Conservation (phyloP, 257 asterid species). For the Solanum pimpinellifolium region DNA sequence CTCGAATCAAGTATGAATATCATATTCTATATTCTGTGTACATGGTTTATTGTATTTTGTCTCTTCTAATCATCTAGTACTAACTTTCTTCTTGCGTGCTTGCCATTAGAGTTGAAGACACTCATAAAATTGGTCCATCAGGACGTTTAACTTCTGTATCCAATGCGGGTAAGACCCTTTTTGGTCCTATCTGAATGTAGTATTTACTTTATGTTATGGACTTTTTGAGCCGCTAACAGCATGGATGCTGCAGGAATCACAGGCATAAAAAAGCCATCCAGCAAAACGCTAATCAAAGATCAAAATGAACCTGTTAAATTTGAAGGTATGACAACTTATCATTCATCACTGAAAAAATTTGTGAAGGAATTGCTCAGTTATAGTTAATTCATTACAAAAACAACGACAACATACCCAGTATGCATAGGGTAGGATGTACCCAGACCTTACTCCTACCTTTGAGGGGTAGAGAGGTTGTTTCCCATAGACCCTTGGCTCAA, state of each 20-base stretch:
- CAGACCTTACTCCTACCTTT: not conserved
- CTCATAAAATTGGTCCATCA: constrained; percentile 50
- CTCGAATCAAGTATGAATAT: constrained; percentile 58
- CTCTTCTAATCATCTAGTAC: constrained; percentile 14
- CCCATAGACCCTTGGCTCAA: not conserved
- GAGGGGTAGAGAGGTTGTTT: not conserved
- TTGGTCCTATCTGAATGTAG: not conserved
- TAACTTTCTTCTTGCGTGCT: not conserved
- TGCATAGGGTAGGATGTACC: not conserved
- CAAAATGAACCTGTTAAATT: constrained; percentile 39
- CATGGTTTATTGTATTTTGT: not conserved
- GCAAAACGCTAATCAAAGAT: constrained; percentile 43
- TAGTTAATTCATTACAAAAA: not conserved
- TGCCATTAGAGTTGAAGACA: constrained; percentile 55
- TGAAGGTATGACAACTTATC: constrained; percentile 31
- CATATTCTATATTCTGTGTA: not conserved
- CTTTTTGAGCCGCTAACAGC: constrained; percentile 2
- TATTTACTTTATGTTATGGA: not conserved
- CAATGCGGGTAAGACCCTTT: constrained; percentile 34
- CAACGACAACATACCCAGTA: not conserved
- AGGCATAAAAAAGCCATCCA: constrained; percentile 47
- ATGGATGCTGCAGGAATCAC: constrained; percentile 35
- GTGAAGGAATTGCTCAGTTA: not conserved
- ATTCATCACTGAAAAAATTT: not conserved
- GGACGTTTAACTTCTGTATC: constrained; percentile 50